Conservation (phyloP, 176 grass and related monocot genomes). For the Themeda triandra region DNA sequence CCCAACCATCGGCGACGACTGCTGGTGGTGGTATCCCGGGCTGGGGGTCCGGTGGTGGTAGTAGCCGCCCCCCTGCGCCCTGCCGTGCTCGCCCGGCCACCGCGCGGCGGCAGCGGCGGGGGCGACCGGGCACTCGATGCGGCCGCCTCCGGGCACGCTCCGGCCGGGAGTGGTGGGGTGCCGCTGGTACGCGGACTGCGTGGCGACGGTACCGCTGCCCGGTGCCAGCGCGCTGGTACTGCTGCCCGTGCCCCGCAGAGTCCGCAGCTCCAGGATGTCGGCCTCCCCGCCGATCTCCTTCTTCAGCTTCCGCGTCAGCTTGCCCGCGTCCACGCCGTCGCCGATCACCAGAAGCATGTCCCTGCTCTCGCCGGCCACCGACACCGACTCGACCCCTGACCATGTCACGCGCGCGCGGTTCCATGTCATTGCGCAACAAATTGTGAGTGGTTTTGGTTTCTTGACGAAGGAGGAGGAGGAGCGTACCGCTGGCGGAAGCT, state of each 20-base stretch:
- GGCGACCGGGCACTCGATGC: background rate
- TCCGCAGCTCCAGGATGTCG: slow-evolving; percentile 37
- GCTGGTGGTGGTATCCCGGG: slow-evolving; percentile 17
- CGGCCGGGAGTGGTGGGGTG: background rate
- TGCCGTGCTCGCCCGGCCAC: slow-evolving; percentile 21
- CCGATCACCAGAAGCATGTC: slow-evolving; percentile 43
- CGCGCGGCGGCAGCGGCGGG: background rate
- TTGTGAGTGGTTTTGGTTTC: background rate
- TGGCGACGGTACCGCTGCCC: background rate
- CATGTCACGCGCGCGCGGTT: background rate
- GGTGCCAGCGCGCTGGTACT: background rate
- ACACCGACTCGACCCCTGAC: slow-evolving; percentile 37
- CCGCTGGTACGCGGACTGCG: slow-evolving; percentile 5
- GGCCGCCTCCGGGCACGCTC: background rate
- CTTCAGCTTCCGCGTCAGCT: slow-evolving; percentile 26
- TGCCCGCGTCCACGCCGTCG: slow-evolving; percentile 30
- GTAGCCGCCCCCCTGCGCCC: background rate
- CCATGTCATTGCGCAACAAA: background rate
- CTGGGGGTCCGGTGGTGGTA: slow-evolving; percentile 8
- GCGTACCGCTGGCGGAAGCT: slow-evolving; percentile 23
- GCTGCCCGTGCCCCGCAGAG: background rate
- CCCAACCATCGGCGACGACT: background rate
- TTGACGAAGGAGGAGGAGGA: background rate
- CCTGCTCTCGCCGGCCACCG: slow-evolving; percentile 24
- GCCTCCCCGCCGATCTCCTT: slow-evolving; percentile 44